Base-by-base conservation (phyloP, 257 asterid genomes). In the Solanum medicagineum region DNA sequence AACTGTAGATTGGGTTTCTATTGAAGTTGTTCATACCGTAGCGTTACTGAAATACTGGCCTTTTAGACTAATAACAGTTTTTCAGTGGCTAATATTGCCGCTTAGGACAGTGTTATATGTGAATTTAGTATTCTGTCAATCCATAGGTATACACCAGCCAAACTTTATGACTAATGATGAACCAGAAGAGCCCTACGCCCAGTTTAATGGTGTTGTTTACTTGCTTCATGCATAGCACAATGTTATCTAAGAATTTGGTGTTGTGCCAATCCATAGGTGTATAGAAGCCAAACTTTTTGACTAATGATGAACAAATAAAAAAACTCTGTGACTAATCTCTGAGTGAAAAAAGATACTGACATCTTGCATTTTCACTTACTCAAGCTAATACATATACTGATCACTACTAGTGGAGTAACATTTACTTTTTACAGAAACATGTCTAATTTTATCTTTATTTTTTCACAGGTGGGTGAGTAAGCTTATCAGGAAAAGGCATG, bases 391-490 rank as follows among this genome's bases (percentile, higher is more conserved):
- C 65, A 51, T 51, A 53, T 16, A 79, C 15, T 53, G 29, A 54
- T 79, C 65, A 24, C 12, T 51, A 14, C 45, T 5, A 51, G 65
- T 26, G 17, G 83, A 77, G 63, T 53, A 53, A 26, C 62, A 10
- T 10, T 53, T 75, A 2, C 62, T 5, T 53, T 26, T 79, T 53
- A 17, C 83, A 16, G 54, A 74, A 80, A n/a, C 51, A 62, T 84
- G 53, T 88, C 68, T 80, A 83, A 60, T 86, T 44, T 54, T 20
- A 69, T 49, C 84, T 83, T 69, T 74, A 71, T 85, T 22, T 83
- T 85, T 87, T 82, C 86, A 84, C 93, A 97, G 99, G 99, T 97
- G 99, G 99, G 99, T 95, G 84, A 97, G 99, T 89, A 97, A 97
- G 93, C 92, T 97, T 87, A 92, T 97, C 86, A 91, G 99, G 89